Evolutionary conservation across 768 basidiomycete genomes (phyloP).

Genomic region (Podaxis rugospora): DNA sequence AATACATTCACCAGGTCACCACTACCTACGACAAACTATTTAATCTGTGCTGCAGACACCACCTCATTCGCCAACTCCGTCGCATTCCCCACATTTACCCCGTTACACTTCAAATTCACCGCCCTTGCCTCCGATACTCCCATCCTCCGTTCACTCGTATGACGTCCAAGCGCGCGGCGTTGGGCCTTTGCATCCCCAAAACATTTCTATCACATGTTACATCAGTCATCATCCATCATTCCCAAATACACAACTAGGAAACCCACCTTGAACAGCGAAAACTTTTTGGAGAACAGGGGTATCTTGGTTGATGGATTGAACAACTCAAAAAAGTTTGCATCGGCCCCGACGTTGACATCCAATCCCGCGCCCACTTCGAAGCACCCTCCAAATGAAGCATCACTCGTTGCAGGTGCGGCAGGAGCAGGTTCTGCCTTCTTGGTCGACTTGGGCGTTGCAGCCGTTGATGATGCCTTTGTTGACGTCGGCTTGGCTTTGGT

Average conservation of each 20-base stretch:
- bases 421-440: neutral
- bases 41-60: neutral
- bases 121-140: neutral
- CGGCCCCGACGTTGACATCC: constrained; percentile 35
- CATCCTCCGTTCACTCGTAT: neutral
- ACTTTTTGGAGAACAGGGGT: constrained; percentile 31
- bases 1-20: no score
- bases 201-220: constrained; percentile 12
- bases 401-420: neutral
- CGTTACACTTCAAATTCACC: neutral
- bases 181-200: constrained; percentile 8
- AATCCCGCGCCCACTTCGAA: constrained; percentile 29
- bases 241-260: no score
- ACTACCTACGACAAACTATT: neutral
- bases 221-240: neutral
- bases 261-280: constrained; percentile 33
- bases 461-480: neutral
- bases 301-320: constrained; percentile 30
- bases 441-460: neutral
- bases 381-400: constrained; percentile 24
- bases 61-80: neutral
- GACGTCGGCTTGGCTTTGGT: neutral
- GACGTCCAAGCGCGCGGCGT: neutral
- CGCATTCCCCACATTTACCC: neutral
- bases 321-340: constrained; percentile 34